Conservation (phyloP, 495 filamentous ascomycete genomes). For the Aeminium ludgeri region DNA sequence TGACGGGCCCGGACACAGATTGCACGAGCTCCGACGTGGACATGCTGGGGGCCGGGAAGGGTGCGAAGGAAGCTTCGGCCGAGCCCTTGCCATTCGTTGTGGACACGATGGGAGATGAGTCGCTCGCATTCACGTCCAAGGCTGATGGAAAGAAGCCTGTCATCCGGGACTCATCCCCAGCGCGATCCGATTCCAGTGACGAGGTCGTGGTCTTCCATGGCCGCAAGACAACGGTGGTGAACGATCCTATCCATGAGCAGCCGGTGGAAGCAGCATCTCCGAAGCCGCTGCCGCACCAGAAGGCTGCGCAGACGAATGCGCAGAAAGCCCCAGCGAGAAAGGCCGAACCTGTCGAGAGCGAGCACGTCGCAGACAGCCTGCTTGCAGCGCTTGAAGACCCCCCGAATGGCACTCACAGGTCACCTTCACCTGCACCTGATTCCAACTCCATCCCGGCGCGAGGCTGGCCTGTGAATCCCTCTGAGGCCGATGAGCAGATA, state of each 20-base stretch:
- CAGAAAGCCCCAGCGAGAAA: not conserved
- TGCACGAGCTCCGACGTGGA: conserved; percentile 1
- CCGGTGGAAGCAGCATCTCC: not conserved
- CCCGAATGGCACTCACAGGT: too few relatives aligned
- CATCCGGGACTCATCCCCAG: conserved; percentile 26
- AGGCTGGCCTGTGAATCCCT: not conserved
- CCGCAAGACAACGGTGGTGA: conserved; percentile 23
- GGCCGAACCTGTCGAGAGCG: too few relatives aligned
- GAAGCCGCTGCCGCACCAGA: too few relatives aligned
- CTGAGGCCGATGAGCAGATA: not conserved
- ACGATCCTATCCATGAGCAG: too few relatives aligned
- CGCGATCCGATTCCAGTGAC: conserved; percentile 39
- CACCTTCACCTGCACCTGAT: not conserved
- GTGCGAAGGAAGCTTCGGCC: not conserved
- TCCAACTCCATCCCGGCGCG: not conserved
- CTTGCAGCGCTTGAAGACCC: not conserved
- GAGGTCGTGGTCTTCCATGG: conserved; percentile 54
- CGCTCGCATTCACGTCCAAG: not conserved
- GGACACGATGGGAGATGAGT: conserved; percentile 12
- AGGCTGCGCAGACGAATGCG: too few relatives aligned
- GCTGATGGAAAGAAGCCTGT: conserved; percentile 11
- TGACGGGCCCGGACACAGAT: not conserved
- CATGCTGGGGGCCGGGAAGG: not conserved
- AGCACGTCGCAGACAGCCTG: not conserved
- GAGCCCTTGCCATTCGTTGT: conserved; percentile 9